These are phyloP conservation scores for Aspergillus japonicus DNA, from an alignment of 2,329 filamentous ascomycete species.

Conservation along the genomic window DNA sequence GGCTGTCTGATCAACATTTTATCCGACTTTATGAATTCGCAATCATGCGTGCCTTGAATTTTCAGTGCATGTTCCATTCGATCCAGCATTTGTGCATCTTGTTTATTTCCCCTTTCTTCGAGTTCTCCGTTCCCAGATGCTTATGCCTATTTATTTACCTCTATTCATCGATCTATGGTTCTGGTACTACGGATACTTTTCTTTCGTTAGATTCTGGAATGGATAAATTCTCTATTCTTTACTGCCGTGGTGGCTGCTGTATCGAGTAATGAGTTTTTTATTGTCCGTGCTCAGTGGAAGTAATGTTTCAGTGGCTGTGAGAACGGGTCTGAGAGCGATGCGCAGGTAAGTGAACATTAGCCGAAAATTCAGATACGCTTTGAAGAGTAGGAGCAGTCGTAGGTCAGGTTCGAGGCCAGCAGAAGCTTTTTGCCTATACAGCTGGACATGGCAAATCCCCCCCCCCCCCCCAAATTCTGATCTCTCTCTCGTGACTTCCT, in stretches of 20 bases:
- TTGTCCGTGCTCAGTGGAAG: too few relatives aligned
- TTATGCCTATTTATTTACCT: background rate
- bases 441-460: too few relatives aligned
- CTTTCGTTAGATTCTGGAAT: background rate
- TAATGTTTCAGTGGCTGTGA: too few relatives aligned
- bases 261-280: too few relatives aligned
- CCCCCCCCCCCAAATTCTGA: too few relatives aligned
- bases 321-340: too few relatives aligned
- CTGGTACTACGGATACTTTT: background rate
- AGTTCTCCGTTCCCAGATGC: background rate
- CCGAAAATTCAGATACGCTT: too few relatives aligned
- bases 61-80: slow-evolving; percentile 9
- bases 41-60: slow-evolving; percentile 8
- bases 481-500: too few relatives aligned
- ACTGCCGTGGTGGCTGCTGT: background rate
- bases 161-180: background rate
- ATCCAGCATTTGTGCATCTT: background rate
- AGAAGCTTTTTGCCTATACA: too few relatives aligned
- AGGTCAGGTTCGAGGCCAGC: too few relatives aligned
- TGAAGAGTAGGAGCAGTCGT: too few relatives aligned
- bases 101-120: background rate
- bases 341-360: too few relatives aligned
- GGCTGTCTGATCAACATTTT: slow-evolving; percentile 41
- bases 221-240: background rate
- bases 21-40: slow-evolving; percentile 7